A percentile compares a stretch with the other conserved stretches of the same genome.
Conservation (phyloP, 306 rosid species). For the Cicer chorassanicum region DNA sequence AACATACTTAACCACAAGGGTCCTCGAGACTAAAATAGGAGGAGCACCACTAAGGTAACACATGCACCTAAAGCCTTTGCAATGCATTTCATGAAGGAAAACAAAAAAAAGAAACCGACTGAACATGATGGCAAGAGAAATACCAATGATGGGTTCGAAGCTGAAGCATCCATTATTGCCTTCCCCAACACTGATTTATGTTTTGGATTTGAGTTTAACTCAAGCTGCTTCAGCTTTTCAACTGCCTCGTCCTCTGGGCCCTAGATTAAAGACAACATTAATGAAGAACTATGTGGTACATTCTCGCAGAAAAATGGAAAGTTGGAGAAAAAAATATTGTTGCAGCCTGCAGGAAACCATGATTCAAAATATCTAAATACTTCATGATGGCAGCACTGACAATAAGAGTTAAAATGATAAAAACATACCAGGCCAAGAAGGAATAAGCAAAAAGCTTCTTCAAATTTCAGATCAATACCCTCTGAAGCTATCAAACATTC, state of each 20-base stretch:
- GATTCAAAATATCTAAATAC: constrained; percentile 34
- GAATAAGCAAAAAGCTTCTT: constrained; percentile 77
- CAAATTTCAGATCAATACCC: constrained; percentile 84
- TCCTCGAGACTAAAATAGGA: constrained; percentile 27
- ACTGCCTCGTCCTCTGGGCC: constrained; percentile 72
- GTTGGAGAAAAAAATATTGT: constrained; percentile 33
- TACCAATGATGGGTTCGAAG: constrained; percentile 75
- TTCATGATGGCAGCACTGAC: constrained; percentile 38
- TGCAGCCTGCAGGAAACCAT: constrained; percentile 43
- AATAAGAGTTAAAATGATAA: constrained; percentile 31
- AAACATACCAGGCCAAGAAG: constrained; percentile 81
- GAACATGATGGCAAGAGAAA: constrained; percentile 37
- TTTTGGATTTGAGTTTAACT: constrained; percentile 62
- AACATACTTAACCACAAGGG: background rate
- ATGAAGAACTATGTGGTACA: constrained; percentile 29
- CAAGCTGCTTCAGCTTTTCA: constrained; percentile 83
- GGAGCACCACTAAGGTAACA: constrained; percentile 2
- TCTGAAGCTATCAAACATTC: constrained; percentile 88
- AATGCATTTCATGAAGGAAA: constrained; percentile 39
- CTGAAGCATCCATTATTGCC: constrained; percentile 67
- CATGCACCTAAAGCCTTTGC: constrained; percentile 30
- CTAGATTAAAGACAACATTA: constrained; percentile 56
- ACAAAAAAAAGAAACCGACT: constrained; percentile 36
- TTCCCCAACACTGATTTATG: constrained; percentile 63
- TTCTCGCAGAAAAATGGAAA: constrained; percentile 20